These are phyloP conservation scores for Podaxis pistillaris DNA, from an alignment of 768 basidiomycete genomes.

Conservation along the genomic window DNA sequence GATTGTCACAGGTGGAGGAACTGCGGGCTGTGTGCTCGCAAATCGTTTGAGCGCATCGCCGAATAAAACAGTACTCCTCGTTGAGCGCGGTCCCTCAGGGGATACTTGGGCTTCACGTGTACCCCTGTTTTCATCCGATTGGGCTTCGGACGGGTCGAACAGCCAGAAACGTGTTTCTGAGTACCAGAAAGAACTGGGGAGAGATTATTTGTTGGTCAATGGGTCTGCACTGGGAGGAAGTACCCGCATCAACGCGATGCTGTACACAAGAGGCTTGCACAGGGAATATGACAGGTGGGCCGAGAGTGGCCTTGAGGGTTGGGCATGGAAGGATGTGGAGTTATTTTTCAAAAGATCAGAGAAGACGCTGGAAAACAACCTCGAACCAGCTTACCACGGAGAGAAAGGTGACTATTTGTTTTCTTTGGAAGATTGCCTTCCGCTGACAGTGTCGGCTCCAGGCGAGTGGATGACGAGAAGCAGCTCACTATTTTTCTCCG, in stretches of 20 bases:
- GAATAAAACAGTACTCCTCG: constrained; percentile 45
- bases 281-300: constrained; percentile 25
- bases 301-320: constrained; percentile 57
- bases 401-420: constrained; percentile 35
- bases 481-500: constrained; percentile 63
- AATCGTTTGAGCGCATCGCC: constrained; percentile 55
- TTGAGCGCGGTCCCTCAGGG: constrained; percentile 58
- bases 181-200: constrained; percentile 38
- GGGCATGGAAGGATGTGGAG: constrained; percentile 56
- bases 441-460: background rate
- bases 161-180: constrained; percentile 45
- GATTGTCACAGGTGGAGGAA: constrained; percentile 46
- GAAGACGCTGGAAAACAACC: constrained; percentile 30
- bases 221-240: constrained; percentile 28
- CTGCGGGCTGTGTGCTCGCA: constrained; percentile 59
- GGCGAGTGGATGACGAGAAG: constrained; percentile 44
- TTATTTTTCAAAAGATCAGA: constrained; percentile 72
- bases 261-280: constrained; percentile 25
- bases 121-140: background rate
- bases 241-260: constrained; percentile 42
- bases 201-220: constrained; percentile 31
- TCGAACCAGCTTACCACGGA: constrained; percentile 4
- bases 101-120: constrained; percentile 26
- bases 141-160: constrained; percentile 14
- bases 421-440: constrained; percentile 34